Base-by-base conservation (phyloP, 2,329 filamentous ascomycete genomes). In the Penicillium sp. region DNA sequence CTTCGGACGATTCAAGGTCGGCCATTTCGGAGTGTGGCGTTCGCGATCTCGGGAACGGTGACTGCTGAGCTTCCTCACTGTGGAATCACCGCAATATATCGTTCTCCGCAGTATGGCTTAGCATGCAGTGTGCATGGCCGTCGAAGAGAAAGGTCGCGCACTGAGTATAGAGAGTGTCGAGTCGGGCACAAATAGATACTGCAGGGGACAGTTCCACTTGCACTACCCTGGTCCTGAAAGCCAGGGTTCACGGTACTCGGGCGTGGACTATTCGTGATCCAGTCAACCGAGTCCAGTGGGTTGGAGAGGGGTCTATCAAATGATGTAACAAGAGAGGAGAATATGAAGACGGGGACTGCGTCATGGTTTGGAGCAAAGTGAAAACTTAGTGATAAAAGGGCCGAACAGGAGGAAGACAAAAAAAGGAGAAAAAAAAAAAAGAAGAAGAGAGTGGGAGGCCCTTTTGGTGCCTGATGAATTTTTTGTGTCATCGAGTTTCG, bases 1-100 rank as follows among this genome's bases (percentile, higher is more conserved):
- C 80, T 10, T 77, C 74, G 9, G 47, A 45, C 13, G 46, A 46
- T 10, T 59, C 57, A 42, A 62, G 56, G 54, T 71, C 70, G 40
- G 66, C 62, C 69, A 73, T 71, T 14, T 37, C 51, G 47, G 26
- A 36, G 31, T 49, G 41, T 45, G 46, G 27, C 20, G 24, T 26
- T 6, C 24, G 27, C 32, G 24, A 46, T 28, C 16, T 29, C 31
- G 41, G 38, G 14, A 9, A 18, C 31, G 10, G 26, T 3, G 16
- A 2, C 11, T 34, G 14, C 31, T 29, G n/a, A 9, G 28, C 31
- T 34, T 16, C 31, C 9, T 34, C 8, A 10, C 16, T 34, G 16
- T 34, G 18, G 10, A 11, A 27, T 11, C 8, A 9, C 35, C 44
- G 27, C 13, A 18, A 22, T 38, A 34, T 23, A 26, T 46, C 10